These are phyloP conservation scores for Colletotrichum sansevieriae DNA, from an alignment of 2,329 filamentous ascomycete genomes.

Conservation along the genomic window DNA sequence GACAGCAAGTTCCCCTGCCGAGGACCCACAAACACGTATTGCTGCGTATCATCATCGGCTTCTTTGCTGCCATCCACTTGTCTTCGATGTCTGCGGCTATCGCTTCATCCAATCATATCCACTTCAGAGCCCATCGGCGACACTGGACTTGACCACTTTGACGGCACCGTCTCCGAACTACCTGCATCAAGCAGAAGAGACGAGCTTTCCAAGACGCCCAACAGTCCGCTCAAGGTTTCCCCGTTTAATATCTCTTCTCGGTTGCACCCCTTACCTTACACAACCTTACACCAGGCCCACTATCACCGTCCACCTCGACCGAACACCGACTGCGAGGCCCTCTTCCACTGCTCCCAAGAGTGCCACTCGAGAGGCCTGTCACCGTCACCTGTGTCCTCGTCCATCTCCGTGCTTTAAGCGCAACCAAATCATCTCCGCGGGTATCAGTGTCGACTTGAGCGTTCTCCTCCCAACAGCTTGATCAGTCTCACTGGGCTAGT, in stretches of 20 bases:
- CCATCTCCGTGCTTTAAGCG: constrained; percentile 28
- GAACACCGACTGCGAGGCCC: neutral
- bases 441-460: constrained; percentile 7
- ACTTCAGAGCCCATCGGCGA: neutral
- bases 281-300: constrained; percentile 21
- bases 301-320: constrained; percentile 12
- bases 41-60: neutral
- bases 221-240: neutral
- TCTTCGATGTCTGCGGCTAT: neutral
- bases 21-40: constrained; percentile 14
- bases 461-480: neutral
- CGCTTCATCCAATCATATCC: neutral
- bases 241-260: constrained; percentile 16
- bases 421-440: constrained; percentile 4
- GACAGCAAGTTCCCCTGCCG: neutral
- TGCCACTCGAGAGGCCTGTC: constrained; percentile 16
- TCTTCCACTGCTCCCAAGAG: constrained; percentile 25
- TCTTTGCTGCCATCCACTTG: neutral
- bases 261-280: constrained; percentile 17
- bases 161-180: neutral
- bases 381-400: constrained; percentile 29
- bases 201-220: neutral
- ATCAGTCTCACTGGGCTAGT: neutral
- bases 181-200: neutral
- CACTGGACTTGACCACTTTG: constrained; percentile 1